Base-by-base conservation (phyloP, 306 rosid genomes). In the Vachellia collinsii region DNA sequence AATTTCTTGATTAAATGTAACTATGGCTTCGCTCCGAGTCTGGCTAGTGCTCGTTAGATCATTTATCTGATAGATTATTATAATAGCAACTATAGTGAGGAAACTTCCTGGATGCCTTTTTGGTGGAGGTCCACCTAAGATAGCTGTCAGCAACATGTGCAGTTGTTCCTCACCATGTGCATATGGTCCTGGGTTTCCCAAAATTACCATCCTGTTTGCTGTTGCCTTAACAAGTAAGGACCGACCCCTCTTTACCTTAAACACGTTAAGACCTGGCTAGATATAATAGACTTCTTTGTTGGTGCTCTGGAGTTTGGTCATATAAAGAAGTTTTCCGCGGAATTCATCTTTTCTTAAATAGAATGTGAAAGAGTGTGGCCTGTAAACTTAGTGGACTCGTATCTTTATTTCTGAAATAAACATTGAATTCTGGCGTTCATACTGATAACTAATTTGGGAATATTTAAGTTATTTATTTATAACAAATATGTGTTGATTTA, bases 161-260 rank as follows among this genome's bases (percentile, higher is more conserved):
- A 36, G 47, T 79, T 89, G 90, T 78, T 87, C 78, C 58, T 70
- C 71, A 79, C 80, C 98, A 90, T 86, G 91, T 90, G 93, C 85
- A 42, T 76, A 78, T 88, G 88, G 85, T 83, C 82, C 77, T 54
- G 83, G 77, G 79, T 77, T 71, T 77, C 83, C 82, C 68, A 70
- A 80, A 44, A 66, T 77, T 65, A 85, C 84, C 80, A 82, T 79
- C 70, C 58, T 88, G 87, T 77, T 86, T 84, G 86, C 88, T 50
- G 86, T 82, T 79, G 44, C 89, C 76, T 63, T 82, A 75, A 75
- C 88, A 84, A 56, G 74, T 51, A 62, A 86, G 85, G 89, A 81
- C 89, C 88, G 88, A 85, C 51, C 6, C 46, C 53, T 42, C 34
- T 68, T 68, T n/a, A 1, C 92, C 77, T 72, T 61, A 50, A 61